Base-by-base conservation (phyloP, 1,284 basidiomycete species). In the Schizophyllum amplum region DNA sequence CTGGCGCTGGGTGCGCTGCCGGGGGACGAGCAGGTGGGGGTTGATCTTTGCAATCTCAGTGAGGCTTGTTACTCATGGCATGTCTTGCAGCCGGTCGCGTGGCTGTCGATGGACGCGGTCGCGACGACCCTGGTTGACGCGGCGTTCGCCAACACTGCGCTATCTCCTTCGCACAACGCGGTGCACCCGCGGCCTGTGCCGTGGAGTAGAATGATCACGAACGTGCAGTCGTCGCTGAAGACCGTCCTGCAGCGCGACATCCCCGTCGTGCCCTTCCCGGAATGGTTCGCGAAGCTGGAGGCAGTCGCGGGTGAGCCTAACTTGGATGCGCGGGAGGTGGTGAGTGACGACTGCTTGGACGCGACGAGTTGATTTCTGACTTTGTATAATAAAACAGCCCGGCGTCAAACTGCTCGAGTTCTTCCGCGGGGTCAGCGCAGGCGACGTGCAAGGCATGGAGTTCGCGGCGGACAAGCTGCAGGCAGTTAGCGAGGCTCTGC, bases 1-100 rank as follows among this genome's bases (percentile, higher is more conserved):
- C 55, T 62, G 5, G 53, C 58, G 20, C 53, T 75, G 21, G 63
- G 66, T 11, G 65, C 60, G 51, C 61, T 73, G 24, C 71, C 72
- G 17, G 17, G 33, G 3, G 33, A 42, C 17, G 33, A 2, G 33
- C 33, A 42, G 33, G 33, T 42, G n/a, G 25, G 13, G 1, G 6
- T 9, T 48, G 21, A 7, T 11, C 11, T 9, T 9, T 42, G 33
- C 4, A 42, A n/a, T n/a, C n/a, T 42, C 3, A 13, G 7, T 42
- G 33, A 9, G 33, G 33, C 3, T 42, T 42, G 33, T 17, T 42
- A 17, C 11, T 6, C 6, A 33, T 33, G 6, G 6, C 27, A 33
- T 33, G 27, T 13, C 6, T 13, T 33, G 27, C 27, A 42, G 33
- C 13, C 11, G 33, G 33, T 42, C 7, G 11, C 33, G 33, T 42